Base-by-base conservation (phyloP, 2,329 filamentous ascomycete genomes). In the Escovopsis weberi region DNA sequence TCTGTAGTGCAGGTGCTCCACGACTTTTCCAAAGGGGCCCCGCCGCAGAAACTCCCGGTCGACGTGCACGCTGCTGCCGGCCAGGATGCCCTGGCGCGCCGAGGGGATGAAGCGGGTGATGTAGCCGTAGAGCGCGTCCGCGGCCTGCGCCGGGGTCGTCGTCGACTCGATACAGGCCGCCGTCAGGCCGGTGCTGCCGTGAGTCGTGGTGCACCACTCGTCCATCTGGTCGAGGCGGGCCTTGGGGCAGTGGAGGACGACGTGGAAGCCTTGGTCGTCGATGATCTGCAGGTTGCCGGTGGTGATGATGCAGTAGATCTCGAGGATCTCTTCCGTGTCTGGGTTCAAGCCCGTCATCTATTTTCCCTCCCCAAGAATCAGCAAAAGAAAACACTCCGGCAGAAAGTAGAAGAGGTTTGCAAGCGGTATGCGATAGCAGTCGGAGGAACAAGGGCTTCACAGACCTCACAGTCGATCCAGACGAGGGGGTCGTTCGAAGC, bases 61-160 rank as follows among this genome's bases (percentile, higher is more conserved):
- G 4, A 83, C 85, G 58, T 98, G 89, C 26, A 98, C 85, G 44
- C 82, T 91, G 63, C 94, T 98, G 2, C 91, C 91, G 0, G 91
- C 88, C 35, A 98, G 69, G 44, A 96, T 62, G 1, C 78, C 89
- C 32, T 63, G 74, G 39, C 78, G 70, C 8, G 69, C 67, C 46
- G 80, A 65, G 0, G 86, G 84, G 6, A 91, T 73, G 55, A 80
- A 71, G 47, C 67, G 70, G 52, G 80, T 72, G 52, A 98, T 80
- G 61, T 96, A 96, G 19, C 70, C 68, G 33, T 95, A 73, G 33
- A 98, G 70, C 12, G 70, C 74, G 6, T 73, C 65, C 6, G 88
- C 82, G 0, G 88, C 89, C 55, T 78, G 64, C 47, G 81, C 72
- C 1, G 85, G 71, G 2, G 81, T 86, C 2, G 77, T 82, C 1